Base-by-base conservation (phyloP, 2,329 filamentous ascomycete genomes). In the Lachnellula hyalina region DNA sequence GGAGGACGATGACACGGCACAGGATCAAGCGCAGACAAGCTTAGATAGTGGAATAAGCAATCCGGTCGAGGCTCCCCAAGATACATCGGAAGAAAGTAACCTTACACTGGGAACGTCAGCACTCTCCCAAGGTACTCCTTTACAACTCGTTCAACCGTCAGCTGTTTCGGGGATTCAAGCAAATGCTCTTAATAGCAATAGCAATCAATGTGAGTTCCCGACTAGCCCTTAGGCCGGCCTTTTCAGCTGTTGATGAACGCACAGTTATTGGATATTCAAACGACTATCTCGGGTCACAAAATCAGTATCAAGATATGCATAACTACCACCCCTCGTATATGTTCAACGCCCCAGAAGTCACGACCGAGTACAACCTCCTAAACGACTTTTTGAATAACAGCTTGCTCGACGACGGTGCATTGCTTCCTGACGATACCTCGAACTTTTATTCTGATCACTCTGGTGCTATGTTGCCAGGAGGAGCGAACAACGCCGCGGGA, bases 301-400 rank as follows among this genome's bases (percentile, higher is more conserved):
- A 86, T 70, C 88, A 89, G 68, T 94, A 90, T 72, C 87, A 95
- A 77, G 91, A 96, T 73, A 94, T 96, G 86, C 90, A 94, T 74
- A 90, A 85, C 70, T 90, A 92, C 68, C 90, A 96, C 74, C 88
- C 90, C 56, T 94, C 89, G 68, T 97, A 94, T 76, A 92, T 96
- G 87, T 95, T 96, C 74, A 87, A 87, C 70, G 84, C 85, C n/a
- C 89, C 91, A 60, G 94, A 99, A 73, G 89, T 96, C 65, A 92
- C 89, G 58, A 94, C 94, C 74, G 94, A 99, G 76, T 96, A 96
- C 72, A 96, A 96, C 70, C 77, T 97, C 50, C 83, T 99, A 68
- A 96, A 95, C 76, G 93, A 99, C 72, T 97, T 97, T 70, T 81
- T 99, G 58, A 94, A 92, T 72, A 95, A 86, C 63, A 96, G 90